Evolutionary conservation across 345 rosid species (phyloP).

Genomic region (Linum lewisii): DNA sequence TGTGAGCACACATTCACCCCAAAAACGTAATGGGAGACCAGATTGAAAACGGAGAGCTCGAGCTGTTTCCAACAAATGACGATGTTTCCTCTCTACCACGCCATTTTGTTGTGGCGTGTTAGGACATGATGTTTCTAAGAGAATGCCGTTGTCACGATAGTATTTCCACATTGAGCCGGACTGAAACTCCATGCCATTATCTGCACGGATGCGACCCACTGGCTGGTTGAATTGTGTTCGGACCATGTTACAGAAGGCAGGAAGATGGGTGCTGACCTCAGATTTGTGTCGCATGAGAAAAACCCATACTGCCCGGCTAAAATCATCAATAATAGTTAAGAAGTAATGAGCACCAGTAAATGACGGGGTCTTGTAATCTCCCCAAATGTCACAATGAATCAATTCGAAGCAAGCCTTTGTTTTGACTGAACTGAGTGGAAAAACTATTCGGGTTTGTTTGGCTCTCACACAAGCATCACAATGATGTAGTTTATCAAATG

Average conservation of each 20-base stretch:
- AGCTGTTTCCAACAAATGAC: neutral
- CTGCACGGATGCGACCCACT: neutral
- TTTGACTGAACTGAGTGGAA: neutral
- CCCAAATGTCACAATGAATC: constrained; percentile 10
- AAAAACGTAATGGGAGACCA: neutral
- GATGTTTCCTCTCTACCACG: neutral
- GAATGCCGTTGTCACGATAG: neutral
- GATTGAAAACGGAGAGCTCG: neutral
- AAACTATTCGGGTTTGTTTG: no score
- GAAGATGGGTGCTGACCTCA: no score
- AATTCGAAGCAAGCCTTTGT: neutral
- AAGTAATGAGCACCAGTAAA: neutral
- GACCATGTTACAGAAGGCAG: constrained; percentile 3
- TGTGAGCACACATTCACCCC: no score
- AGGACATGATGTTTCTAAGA: constrained; percentile 11
- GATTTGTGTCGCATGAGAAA: no score
- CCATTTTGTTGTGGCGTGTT: constrained; percentile 14
- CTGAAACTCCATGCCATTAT: constrained; percentile 4
- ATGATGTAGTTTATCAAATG: neutral
- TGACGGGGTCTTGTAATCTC: no score
- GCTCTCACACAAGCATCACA: constrained; percentile 7
- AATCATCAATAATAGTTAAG: constrained; percentile 9
- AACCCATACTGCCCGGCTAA: constrained; percentile 1
- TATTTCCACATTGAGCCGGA: neutral
- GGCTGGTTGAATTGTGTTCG: neutral